Percentiles rank a stretch among this genome's conserved stretches.
These are phyloP conservation scores for Kwoniella shandongensis DNA, from an alignment of 768 basidiomycete genomes.

Conservation along the genomic window DNA sequence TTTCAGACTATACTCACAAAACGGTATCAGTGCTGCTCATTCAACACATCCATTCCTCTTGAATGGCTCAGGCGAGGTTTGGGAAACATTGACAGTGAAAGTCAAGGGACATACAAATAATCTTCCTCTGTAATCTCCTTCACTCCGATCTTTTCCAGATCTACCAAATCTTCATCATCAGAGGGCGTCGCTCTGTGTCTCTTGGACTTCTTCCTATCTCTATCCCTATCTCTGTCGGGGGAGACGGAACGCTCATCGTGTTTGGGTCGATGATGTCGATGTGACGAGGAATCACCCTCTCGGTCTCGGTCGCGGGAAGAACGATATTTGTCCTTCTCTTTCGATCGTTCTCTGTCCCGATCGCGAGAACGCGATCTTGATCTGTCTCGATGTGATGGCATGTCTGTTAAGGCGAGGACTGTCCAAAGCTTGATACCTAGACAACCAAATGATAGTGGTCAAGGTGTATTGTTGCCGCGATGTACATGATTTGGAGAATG, in stretches of 20 bases:
- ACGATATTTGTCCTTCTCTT: no score
- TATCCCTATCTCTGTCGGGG: conserved; percentile 14
- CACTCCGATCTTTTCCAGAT: conserved; percentile 57
- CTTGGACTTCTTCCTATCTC: conserved; percentile 10
- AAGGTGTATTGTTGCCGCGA: no score
- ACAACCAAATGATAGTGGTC: no score
- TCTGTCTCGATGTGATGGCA: conserved; percentile 14
- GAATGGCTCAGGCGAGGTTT: not conserved
- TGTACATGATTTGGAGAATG: no score
- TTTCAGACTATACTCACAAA: conserved; percentile 59
- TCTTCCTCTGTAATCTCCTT: conserved; percentile 74
- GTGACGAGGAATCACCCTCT: conserved; percentile 6
- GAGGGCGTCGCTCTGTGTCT: conserved; percentile 11
- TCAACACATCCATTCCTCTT: not conserved
- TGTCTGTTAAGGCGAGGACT: not conserved
- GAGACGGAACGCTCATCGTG: conserved; percentile 14
- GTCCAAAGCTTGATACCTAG: no score
- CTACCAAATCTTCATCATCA: conserved; percentile 35
- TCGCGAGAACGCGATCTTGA: conserved; percentile 8
- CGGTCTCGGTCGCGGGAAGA: conserved; percentile 10
- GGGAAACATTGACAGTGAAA: not conserved
- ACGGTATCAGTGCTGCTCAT: not conserved
- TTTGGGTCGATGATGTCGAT: not conserved
- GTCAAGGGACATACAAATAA: conserved; percentile 61
- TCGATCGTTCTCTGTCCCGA: not conserved